phyloP scores from a whole-genome alignment of 768 basidiomycete genomes.

The Cubamyces lactineus region DNA sequence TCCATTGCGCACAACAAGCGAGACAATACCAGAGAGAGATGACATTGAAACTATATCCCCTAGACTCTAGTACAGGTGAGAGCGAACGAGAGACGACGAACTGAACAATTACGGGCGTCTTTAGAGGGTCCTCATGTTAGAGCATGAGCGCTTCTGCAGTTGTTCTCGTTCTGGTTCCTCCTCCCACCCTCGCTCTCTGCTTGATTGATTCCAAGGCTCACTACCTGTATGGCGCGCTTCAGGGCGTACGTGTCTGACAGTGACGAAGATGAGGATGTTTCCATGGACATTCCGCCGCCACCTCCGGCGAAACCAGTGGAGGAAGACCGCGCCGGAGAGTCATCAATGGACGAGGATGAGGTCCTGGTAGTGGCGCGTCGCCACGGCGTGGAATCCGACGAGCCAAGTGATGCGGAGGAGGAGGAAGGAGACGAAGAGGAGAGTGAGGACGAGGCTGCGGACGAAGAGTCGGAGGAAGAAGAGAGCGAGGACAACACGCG shows the following conservation, averaged over 20 bases:
- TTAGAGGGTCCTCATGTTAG: too few relatives aligned
- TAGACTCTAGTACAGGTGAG: too few relatives aligned
- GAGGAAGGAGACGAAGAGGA: slow-evolving; percentile 7
- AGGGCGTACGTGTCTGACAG: slow-evolving; percentile 63
- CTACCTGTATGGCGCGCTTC: slow-evolving; percentile 62
- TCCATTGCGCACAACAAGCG: too few relatives aligned
- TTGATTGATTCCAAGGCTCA: background rate
- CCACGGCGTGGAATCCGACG: background rate
- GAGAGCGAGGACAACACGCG: slow-evolving; percentile 1
- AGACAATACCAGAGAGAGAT: too few relatives aligned
- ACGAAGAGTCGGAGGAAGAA: slow-evolving; percentile 12
- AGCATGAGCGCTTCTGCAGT: too few relatives aligned
- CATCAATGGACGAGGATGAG: slow-evolving; percentile 25
- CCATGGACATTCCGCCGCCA: slow-evolving; percentile 32
- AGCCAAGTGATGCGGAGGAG: slow-evolving; percentile 2
- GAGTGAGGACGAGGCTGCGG: slow-evolving; percentile 3
- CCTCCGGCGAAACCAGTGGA: slow-evolving; percentile 35
- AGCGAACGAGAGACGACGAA: too few relatives aligned
- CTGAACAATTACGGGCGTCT: background rate
- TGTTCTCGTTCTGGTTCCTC: background rate
- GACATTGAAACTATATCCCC: too few relatives aligned
- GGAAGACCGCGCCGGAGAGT: slow-evolving; percentile 23
- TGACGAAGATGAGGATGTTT: slow-evolving; percentile 51
- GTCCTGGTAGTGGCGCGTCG: slow-evolving; percentile 9
- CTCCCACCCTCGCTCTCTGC: background rate